Base-by-base conservation (phyloP, 768 basidiomycete species). In the Pilatotrama ljubarskyi region DNA sequence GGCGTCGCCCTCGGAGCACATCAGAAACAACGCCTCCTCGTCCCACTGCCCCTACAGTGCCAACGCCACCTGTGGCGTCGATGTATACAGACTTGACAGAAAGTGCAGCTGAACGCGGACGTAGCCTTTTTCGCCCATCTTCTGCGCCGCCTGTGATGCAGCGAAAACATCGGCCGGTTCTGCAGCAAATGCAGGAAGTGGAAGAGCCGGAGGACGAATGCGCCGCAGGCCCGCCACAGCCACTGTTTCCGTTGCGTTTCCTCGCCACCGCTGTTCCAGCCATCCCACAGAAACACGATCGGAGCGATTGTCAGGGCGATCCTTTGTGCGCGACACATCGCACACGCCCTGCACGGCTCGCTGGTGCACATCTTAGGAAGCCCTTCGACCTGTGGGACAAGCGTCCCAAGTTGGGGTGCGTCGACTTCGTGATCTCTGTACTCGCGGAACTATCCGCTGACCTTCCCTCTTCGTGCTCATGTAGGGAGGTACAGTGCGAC, bases 241-340 rank as follows among this genome's bases (percentile, higher is more conserved):
- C 29, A 5, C 10, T 32, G 29, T 32, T 10, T 32, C 29, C 29
- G 5, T 32, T 32, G 10, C 29, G 29, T 4, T 32, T 4, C 10
- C 29, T 32, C 29, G 38, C 35, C 20, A 36, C 38, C 32, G 36
- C 10, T 22, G 14, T n/a, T 14, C 43, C 43, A 24, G 22, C 3
- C 20, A 10, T 18, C 22, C 43, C 5, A 24, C 11, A 6, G 25
- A 25, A 18, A 22, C 54, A 55, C 15, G 8, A 13, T 0, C 44
- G 20, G 6, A 37, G 43, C 35, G 47, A 57, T 3, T 57, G 55
- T 14, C 25, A 35, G 1, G 26, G 37, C n/a, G 55, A 57, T 38
- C 47, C 55, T n/a, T 38, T 57, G 14, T 57, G 55, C n/a, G 47
- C 47, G 3, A 29, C 40, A 0, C 55, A 57, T 11, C 55, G 55